Conservation (phyloP, 495 filamentous ascomycete genomes). For the Apodospora peruviana region DNA sequence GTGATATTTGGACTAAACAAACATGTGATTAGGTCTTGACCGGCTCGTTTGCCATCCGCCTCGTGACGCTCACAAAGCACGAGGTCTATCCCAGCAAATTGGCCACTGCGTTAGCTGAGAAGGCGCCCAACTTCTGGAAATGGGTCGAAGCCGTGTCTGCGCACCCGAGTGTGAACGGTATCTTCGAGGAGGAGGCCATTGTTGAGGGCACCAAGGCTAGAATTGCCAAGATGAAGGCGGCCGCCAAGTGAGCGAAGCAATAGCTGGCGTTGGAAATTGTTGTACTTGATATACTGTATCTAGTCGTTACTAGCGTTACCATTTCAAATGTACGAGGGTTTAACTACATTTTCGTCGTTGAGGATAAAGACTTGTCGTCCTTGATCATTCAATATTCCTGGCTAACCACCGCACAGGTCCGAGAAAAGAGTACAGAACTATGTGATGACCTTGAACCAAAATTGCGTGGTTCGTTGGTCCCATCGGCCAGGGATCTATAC, state of each 20-base stretch:
- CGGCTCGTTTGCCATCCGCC: conserved; percentile 61
- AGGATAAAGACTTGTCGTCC: too few species aligned
- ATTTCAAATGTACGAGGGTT: too few species aligned
- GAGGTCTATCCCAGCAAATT: conserved; percentile 49
- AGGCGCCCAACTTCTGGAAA: conserved; percentile 58
- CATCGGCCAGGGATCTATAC: too few species aligned
- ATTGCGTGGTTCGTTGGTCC: too few species aligned
- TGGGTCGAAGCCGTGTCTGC: conserved; percentile 59
- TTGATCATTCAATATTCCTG: too few species aligned
- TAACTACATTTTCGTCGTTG: too few species aligned
- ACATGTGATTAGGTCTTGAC: conserved; percentile 47
- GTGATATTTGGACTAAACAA: background rate
- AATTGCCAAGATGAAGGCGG: conserved; percentile 24
- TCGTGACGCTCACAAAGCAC: conserved; percentile 45
- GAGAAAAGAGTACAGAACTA: too few species aligned
- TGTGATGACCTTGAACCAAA: too few species aligned
- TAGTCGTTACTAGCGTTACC: too few species aligned
- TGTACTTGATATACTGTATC: too few species aligned
- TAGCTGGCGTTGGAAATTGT: too few species aligned
- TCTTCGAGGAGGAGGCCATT: conserved; percentile 49
- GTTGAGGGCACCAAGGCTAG: conserved; percentile 27
- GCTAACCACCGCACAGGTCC: too few species aligned
- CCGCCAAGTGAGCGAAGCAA: background rate
- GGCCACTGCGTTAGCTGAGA: conserved; percentile 39
- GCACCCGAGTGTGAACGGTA: conserved; percentile 62